Conservation (phyloP, 257 asterid genomes). For the Solanum etuberosum region DNA sequence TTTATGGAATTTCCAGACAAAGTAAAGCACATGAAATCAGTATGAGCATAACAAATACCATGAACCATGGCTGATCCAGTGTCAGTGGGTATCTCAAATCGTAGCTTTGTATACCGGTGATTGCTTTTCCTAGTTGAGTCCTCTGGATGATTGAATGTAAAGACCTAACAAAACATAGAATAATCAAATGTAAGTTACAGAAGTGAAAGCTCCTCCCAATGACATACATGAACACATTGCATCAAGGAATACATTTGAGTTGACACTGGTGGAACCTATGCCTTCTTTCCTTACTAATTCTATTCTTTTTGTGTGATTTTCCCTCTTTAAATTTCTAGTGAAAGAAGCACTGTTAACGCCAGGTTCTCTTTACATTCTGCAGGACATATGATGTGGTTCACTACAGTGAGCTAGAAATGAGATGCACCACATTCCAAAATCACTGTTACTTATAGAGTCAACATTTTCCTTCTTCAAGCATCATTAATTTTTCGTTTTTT, state of each 20-base stretch:
- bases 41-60: constrained; percentile 32
- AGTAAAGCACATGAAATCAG: background rate
- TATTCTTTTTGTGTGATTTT: background rate
- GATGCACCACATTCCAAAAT: background rate
- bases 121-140: constrained; percentile 45
- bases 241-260: background rate
- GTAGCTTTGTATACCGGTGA: constrained; percentile 62
- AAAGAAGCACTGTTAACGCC: background rate
- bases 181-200: constrained; percentile 1
- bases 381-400: background rate
- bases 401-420: background rate
- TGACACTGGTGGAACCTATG: background rate
- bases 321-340: background rate
- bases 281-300: background rate
- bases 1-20: background rate
- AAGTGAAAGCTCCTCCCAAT: background rate
- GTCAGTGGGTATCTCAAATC: constrained; percentile 56
- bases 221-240: background rate
- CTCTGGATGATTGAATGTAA: constrained; percentile 81
- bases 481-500: background rate
- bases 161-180: constrained; percentile 48
- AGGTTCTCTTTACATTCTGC: background rate
- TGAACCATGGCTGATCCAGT: constrained; percentile 89
- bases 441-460: background rate
- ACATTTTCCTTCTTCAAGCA: background rate